A percentile compares a stretch with the other conserved stretches of the same genome.
phyloP scores from a whole-genome alignment of 192 early-diverging fungal species.

The Podila clonocystis region DNA sequence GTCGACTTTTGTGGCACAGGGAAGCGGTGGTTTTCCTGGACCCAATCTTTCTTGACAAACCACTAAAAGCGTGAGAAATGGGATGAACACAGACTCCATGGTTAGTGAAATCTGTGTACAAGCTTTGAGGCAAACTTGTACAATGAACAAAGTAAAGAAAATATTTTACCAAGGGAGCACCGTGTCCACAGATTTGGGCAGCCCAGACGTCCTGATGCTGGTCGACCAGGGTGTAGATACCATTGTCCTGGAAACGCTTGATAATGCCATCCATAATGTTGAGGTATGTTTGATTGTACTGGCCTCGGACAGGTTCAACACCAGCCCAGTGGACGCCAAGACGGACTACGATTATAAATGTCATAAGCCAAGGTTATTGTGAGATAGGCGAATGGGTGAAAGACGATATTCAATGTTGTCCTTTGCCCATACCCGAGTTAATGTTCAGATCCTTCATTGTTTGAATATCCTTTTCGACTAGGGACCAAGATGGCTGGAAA shows the following conservation, averaged over 20 bases:
- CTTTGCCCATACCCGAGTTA: conserved; percentile 10
- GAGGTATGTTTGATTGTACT: conserved; percentile 67
- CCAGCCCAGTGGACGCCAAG: conserved; percentile 71
- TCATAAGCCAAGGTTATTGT: too few relatives aligned
- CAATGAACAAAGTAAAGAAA: not conserved
- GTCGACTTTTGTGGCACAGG: conserved; percentile 50
- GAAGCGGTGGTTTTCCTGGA: conserved; percentile 28
- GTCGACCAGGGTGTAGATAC: conserved; percentile 72
- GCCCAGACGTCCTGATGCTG: conserved; percentile 71
- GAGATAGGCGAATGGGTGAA: too few relatives aligned
- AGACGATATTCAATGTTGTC: too few relatives aligned
- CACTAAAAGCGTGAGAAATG: conserved; percentile 11
- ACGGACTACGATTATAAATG: conserved; percentile 9
- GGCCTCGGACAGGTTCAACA: conserved; percentile 66
- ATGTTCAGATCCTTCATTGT: conserved; percentile 40
- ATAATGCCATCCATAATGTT: conserved; percentile 61
- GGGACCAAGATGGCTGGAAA: conserved; percentile 59
- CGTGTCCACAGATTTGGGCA: conserved; percentile 61
- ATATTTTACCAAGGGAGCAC: conserved; percentile 56
- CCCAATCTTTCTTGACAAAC: conserved; percentile 51
- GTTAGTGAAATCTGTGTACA: not conserved
- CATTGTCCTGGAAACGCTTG: conserved; percentile 56
- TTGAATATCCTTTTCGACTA: conserved; percentile 56
- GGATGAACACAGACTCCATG: not conserved
- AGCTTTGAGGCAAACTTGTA: not conserved